Evolutionary conservation across 352 stramenopile species (phyloP).

Genomic region (Hyaloperonospora arabidopsidis): DNA sequence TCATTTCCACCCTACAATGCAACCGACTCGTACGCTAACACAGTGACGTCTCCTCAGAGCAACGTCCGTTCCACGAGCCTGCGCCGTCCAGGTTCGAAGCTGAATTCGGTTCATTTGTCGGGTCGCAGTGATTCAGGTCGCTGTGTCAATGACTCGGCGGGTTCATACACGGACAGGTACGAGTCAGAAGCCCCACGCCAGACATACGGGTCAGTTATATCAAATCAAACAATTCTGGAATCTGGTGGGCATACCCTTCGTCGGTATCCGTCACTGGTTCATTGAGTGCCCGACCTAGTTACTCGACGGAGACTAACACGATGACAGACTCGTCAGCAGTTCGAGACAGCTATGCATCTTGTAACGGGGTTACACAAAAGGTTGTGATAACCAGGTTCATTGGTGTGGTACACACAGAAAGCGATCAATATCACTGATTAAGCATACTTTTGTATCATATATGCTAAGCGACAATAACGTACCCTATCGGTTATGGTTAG

Average conservation of each 20-base stretch:
- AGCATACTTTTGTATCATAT: too few relatives aligned
- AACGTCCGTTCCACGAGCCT: slow-evolving; percentile 64
- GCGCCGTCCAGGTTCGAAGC: slow-evolving; percentile 28
- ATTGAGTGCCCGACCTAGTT: slow-evolving; percentile 13
- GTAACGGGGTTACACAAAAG: too few relatives aligned
- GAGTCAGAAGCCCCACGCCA: slow-evolving; percentile 22
- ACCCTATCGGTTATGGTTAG: too few relatives aligned
- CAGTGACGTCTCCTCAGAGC: slow-evolving; percentile 67
- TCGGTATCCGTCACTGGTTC: slow-evolving; percentile 10
- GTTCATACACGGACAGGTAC: slow-evolving; percentile 28
- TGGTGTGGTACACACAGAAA: too few relatives aligned
- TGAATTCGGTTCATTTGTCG: slow-evolving; percentile 30
- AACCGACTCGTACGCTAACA: slow-evolving; percentile 31
- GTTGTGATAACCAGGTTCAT: too few relatives aligned
- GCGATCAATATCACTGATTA: too few relatives aligned
- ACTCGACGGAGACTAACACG: slow-evolving; percentile 6
- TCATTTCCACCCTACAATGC: slow-evolving; percentile 22
- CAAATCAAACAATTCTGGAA: slow-evolving; percentile 19
- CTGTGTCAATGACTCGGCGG: slow-evolving; percentile 21
- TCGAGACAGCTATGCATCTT: slow-evolving; percentile 22
- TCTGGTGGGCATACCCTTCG: slow-evolving; percentile 12
- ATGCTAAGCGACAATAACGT: too few relatives aligned
- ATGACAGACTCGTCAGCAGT: slow-evolving; percentile 13
- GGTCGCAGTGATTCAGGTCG: slow-evolving; percentile 14
- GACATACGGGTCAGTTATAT: slow-evolving; percentile 26